Evolutionary conservation across 768 basidiomycete genomes (phyloP).

Genomic region (Porpolomopsis calyptriformis): DNA sequence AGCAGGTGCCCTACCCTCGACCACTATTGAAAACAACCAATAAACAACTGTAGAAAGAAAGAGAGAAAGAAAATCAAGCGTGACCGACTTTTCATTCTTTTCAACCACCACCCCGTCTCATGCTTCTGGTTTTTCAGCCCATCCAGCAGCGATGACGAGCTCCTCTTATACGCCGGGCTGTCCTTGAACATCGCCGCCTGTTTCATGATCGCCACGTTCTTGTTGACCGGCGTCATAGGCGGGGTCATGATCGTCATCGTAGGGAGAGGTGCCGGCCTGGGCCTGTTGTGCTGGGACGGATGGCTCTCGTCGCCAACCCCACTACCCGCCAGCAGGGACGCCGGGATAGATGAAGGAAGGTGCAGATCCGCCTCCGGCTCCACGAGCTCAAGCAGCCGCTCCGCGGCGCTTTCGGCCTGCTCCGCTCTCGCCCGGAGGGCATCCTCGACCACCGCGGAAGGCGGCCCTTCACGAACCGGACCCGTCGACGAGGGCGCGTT

Average conservation of each 20-base stretch:
- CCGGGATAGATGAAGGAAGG: constrained; percentile 43
- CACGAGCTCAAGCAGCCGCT: constrained; percentile 76
- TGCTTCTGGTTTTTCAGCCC: constrained; percentile 56
- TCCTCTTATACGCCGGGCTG: constrained; percentile 55
- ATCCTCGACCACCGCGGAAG: constrained; percentile 63
- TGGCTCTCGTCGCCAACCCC: constrained; percentile 16
- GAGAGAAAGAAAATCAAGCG: background rate
- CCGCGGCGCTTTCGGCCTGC: constrained; percentile 89
- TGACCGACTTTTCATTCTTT: constrained; percentile 56
- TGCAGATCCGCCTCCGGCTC: constrained; percentile 60
- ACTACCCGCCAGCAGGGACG: constrained; percentile 40
- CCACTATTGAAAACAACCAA: constrained; percentile 23
- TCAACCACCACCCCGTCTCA: constrained; percentile 79
- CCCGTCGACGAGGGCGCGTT: constrained; percentile 51
- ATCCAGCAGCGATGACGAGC: constrained; percentile 51
- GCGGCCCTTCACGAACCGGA: constrained; percentile 28
- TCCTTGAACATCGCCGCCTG: constrained; percentile 75
- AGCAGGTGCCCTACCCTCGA: constrained; percentile 38
- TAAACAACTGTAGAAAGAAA: background rate
- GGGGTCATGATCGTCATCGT: constrained; percentile 21
- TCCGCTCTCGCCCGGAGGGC: constrained; percentile 78
- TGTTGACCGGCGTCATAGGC: constrained; percentile 59
- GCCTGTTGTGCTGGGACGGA: constrained; percentile 30
- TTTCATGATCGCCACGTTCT: constrained; percentile 47
- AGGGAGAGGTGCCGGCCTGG: constrained; percentile 29